Evolutionary conservation across 768 basidiomycete genomes (phyloP), one percentile per base, ranked within the genome.

Genomic region (Hydnomerulius pinastri): DNA sequence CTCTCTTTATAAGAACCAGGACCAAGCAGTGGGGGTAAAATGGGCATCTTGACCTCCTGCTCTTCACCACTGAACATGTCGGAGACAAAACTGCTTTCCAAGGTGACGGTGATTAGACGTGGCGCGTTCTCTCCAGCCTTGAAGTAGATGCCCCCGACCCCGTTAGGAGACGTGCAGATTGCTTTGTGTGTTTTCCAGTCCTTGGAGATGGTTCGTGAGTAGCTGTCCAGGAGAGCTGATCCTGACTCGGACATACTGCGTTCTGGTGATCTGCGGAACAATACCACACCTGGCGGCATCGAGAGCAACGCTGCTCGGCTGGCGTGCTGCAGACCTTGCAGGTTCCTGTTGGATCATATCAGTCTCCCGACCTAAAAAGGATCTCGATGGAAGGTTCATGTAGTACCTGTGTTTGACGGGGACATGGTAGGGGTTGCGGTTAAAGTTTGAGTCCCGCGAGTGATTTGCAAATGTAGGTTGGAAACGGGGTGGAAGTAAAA

Each of bases 301-400:
- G 15, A 21, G 10, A 36, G 35, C 44, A 36, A 15, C 44, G 30
- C 15, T 24, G 7, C 29, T 17, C 21, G 13, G 25, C 29, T 10
- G 23, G 21, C 23, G 17, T 28, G 20, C 33, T 21, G 25, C 44
- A 36, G 35, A 43, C 18, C 5, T 21, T 25, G 39, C 39, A 41
- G 33, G 73, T 77, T 24, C 61, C 47, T 0, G 73, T 74, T 33
- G 15, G 12, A 33, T 33, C 13, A 1, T n/a, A n/a, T 33, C 12
- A 33, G 15, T 2, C 5, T 33, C 32, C 32, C 12, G 12, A n/a
- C 3, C n/a, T n/a, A 33, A 12, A n/a, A 33, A 33, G 13, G 32
- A 33, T n/a, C n/a, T n/a, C n/a, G n/a, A n/a, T n/a, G n/a, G n/a
- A n/a, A n/a, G n/a, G n/a, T n/a, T n/a, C n/a, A n/a, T n/a, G n/a